A percentile compares a stretch with the other conserved stretches of the same genome.
phyloP scores from a whole-genome alignment of 2,329 filamentous ascomycete species.

The Domatiomyces globalis region DNA sequence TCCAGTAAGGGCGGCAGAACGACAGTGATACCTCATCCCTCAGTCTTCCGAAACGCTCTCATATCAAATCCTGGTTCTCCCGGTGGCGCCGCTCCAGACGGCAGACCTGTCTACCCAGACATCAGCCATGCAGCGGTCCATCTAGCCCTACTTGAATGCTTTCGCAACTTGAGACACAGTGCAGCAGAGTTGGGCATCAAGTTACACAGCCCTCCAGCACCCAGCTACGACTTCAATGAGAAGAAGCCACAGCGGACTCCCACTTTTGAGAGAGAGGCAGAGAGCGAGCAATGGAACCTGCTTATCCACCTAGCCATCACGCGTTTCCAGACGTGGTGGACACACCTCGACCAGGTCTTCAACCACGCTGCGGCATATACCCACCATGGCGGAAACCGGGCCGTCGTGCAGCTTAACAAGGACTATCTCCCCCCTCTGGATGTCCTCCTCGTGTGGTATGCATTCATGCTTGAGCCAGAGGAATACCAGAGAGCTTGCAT shows the following conservation, averaged over 20 bases:
- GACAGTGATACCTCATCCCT: conserved; percentile 8
- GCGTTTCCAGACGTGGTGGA: conserved; percentile 10
- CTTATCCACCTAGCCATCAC: conserved; percentile 8
- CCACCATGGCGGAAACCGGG: conserved; percentile 2
- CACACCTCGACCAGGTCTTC: conserved; percentile 7
- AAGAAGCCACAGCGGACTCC: not conserved
- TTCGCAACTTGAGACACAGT: conserved; percentile 5
- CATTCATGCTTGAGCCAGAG: conserved; percentile 8
- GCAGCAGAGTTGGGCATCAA: conserved; percentile 1
- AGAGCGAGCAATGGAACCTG: conserved; percentile 6
- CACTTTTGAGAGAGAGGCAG: not conserved
- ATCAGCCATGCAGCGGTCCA: conserved; percentile 9
- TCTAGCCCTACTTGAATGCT: conserved; percentile 11
- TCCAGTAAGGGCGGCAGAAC: not conserved
- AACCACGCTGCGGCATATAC: conserved; percentile 10
- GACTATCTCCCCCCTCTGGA: conserved; percentile 14
- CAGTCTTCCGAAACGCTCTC: conserved; percentile 8
- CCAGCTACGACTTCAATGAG: not conserved
- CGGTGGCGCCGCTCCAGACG: not conserved
- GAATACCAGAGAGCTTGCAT: conserved; percentile 3
- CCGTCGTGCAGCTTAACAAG: conserved; percentile 5
- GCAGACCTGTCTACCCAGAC: conserved; percentile 5
- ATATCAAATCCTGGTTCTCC: conserved; percentile 2
- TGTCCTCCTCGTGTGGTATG: conserved; percentile 15
- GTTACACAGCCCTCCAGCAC: conserved; percentile 2